Evolutionary conservation across 2,329 filamentous ascomycete species (phyloP).

Genomic region (Fusarium staphyleae): DNA sequence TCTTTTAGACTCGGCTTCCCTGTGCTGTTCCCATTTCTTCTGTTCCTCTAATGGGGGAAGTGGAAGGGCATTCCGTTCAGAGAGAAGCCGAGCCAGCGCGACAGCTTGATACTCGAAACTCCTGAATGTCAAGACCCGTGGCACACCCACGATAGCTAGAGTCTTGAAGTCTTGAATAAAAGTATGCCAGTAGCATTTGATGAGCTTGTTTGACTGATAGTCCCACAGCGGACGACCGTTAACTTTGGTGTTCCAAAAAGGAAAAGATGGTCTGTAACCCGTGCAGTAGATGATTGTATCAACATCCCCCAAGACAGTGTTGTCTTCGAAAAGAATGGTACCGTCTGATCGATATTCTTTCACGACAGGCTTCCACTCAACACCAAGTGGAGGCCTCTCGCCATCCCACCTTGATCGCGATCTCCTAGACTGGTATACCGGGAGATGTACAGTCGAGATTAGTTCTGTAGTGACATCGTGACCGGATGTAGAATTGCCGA

Average conservation of each 20-base stretch:
- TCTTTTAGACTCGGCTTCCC: constrained; percentile 42
- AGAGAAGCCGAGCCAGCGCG: constrained; percentile 58
- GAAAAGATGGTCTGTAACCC: constrained; percentile 53
- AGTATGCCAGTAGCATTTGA: constrained; percentile 59
- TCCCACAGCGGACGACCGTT: constrained; percentile 59
- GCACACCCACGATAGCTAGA: constrained; percentile 60
- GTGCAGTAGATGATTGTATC: constrained; percentile 54
- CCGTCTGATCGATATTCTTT: constrained; percentile 52
- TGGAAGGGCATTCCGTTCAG: constrained; percentile 48
- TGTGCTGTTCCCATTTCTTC: constrained; percentile 54
- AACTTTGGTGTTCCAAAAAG: constrained; percentile 56
- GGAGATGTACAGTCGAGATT: constrained; percentile 46
- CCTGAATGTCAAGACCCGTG: constrained; percentile 59
- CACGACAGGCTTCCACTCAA: constrained; percentile 63
- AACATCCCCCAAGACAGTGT: constrained; percentile 45
- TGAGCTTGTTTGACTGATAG: constrained; percentile 54
- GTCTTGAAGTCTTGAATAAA: constrained; percentile 58
- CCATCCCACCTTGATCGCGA: constrained; percentile 60
- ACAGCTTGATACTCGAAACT: constrained; percentile 65
- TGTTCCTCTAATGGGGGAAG: constrained; percentile 52
- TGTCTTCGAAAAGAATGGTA: constrained; percentile 53
- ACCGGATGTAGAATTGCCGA: constrained; percentile 56
- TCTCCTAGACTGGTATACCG: constrained; percentile 60
- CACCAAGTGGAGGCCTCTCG: constrained; percentile 52
- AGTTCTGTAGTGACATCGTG: constrained; percentile 51